Conservation (phyloP, 768 basidiomycete genomes). For the Butyriboletus loyo region DNA sequence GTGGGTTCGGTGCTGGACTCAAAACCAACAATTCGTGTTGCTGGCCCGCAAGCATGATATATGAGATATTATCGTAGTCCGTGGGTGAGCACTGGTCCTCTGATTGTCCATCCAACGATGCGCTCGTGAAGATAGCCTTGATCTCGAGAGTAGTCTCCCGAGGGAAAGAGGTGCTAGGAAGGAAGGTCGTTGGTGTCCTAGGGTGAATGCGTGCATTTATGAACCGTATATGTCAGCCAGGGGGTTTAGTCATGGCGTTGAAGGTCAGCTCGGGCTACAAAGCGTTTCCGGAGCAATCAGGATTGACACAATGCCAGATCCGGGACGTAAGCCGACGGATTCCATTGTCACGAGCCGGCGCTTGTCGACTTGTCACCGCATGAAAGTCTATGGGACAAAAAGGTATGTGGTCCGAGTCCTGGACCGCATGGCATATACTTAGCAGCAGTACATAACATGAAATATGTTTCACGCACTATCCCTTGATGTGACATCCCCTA, state of each 20-base stretch:
- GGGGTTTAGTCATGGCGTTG: not conserved
- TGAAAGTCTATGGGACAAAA: no score
- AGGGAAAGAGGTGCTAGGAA: not conserved
- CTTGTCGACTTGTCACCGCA: no score
- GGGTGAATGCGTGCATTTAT: not conserved
- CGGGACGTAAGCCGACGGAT: no score
- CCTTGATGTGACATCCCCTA: no score
- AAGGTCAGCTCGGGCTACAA: not conserved
- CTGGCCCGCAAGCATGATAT: not conserved
- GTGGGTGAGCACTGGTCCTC: not conserved
- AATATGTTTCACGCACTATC: no score
- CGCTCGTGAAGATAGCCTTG: not conserved
- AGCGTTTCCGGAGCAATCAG: no score
- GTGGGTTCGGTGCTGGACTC: not conserved
- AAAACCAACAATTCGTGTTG: slow-evolving; percentile 1
- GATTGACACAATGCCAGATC: no score
- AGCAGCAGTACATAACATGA: no score
- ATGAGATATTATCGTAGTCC: not conserved
- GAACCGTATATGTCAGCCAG: not conserved
- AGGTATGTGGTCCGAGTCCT: no score
- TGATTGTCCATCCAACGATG: not conserved
- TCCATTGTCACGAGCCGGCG: no score
- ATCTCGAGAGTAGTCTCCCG: not conserved
- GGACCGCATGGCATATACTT: no score
- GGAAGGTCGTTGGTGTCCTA: no score